Evolutionary conservation across 805 yeast genomes (phyloP).

Genomic region (Yamadazyma laniorum): DNA sequence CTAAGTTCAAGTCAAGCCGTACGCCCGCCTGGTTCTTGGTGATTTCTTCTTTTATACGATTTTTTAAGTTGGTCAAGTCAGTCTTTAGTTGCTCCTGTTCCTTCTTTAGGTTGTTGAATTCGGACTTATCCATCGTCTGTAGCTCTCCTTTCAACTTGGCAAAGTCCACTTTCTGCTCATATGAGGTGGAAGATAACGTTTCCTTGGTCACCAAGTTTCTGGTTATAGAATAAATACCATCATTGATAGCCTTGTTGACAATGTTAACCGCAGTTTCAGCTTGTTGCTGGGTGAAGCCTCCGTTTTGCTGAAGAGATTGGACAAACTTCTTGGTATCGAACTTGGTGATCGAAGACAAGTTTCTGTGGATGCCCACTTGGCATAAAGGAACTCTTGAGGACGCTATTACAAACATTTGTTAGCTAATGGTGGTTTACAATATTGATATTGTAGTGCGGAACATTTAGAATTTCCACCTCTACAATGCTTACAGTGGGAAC

Average conservation of each 20-base stretch:
- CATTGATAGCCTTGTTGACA: slow-evolving; percentile 71
- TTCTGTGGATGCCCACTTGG: too few species aligned
- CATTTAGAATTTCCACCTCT: too few species aligned
- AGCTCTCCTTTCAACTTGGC: slow-evolving; percentile 91
- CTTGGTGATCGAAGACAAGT: slow-evolving; percentile 34
- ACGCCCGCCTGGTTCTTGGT: slow-evolving; percentile 89
- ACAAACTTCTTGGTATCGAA: slow-evolving; percentile 79
- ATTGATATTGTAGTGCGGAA: too few species aligned
- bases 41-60: slow-evolving; percentile 84
- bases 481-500: too few species aligned
- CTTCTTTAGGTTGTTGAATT: slow-evolving; percentile 74
- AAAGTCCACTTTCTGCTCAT: slow-evolving; percentile 95
- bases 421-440: too few species aligned
- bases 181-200: slow-evolving; percentile 76
- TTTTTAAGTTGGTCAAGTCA: slow-evolving; percentile 83
- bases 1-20: slow-evolving; percentile 84
- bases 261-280: slow-evolving; percentile 76
- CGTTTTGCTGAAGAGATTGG: slow-evolving; percentile 61
- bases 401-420: too few species aligned
- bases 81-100: slow-evolving; percentile 84
- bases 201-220: slow-evolving; percentile 83
- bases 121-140: slow-evolving; percentile 82
- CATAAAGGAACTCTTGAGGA: too few species aligned
- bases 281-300: slow-evolving; percentile 69
- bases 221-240: slow-evolving; percentile 74